Base-by-base conservation (phyloP, 345 rosid genomes). In the Gossypium ekmanianum region DNA sequence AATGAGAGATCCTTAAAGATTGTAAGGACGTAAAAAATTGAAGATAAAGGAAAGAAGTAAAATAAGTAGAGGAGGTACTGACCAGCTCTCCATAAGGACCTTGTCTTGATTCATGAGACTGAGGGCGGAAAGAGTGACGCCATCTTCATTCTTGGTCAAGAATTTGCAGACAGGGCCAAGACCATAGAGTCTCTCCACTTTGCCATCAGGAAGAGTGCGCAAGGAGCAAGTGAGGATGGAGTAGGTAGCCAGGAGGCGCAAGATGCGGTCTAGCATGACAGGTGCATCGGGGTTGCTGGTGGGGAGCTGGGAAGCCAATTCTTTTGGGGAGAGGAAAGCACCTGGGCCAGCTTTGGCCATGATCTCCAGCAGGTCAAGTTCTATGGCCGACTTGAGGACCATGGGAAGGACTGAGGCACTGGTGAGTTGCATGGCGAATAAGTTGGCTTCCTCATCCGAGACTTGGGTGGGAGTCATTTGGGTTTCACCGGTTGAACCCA, bases 51-150 rank as follows among this genome's bases (percentile, higher is more conserved):
- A 54, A 54, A n/a, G 10, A 55, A 45, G 13, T 3, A 34, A 59
- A 70, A 61, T 8, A 20, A 56, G 29, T 7, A 7, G 12, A 75
- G 64, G 12, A 70, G 62, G n/a, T 22, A 29, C 7, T 56, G 78
- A 92, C 98, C 97, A 94, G 87, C 97, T 92, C 75, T 94, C 97
- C 97, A 94, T 91, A 77, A 90, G 90, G 61, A 94, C 85, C 76
- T 91, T 91, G 66, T 92, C 98, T 81, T 94, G 98, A 79, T 87
- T 91, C 97, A 94, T 89, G 72, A 91, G 90, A 71, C 82, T 79
- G 14, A 92, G 88, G 65, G 96, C 78, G 47, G 90, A 83, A n/a
- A 92, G 61, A 0, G 97, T 87, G 13, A 88, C 97, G 45, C 95
- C 97, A 73, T 91, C 97, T 72, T 91, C 89, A 75, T 94, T 89